Conservation (phyloP, 148 eudicot species). For the Rhododendron simsii region DNA sequence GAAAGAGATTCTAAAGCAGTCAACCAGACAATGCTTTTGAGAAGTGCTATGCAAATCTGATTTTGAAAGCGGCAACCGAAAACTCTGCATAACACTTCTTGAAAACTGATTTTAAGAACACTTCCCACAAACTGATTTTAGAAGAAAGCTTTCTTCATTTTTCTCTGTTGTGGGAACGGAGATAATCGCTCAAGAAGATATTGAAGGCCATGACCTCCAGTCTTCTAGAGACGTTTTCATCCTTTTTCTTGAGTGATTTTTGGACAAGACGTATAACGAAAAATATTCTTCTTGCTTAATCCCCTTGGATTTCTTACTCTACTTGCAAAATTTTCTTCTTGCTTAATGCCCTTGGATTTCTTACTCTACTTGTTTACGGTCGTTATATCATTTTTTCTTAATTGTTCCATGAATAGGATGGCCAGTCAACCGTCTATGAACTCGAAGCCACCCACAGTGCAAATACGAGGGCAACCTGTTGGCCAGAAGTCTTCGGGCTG, state of each 20-base stretch:
- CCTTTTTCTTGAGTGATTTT: background rate
- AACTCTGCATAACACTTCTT: background rate
- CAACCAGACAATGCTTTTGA: background rate
- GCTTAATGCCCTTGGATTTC: background rate
- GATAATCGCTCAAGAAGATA: background rate
- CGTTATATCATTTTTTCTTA: background rate
- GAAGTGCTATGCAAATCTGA: background rate
- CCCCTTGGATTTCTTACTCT: background rate
- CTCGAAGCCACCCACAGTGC: slow-evolving; percentile 60
- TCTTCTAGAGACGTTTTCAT: background rate
- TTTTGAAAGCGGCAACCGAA: background rate
- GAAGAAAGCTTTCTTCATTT: background rate
- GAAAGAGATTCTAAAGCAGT: background rate
- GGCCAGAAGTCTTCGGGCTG: slow-evolving; percentile 51
- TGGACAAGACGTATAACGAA: background rate
- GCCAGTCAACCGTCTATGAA: slow-evolving; percentile 63
- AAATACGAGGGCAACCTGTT: slow-evolving; percentile 69
- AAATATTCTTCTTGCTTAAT: background rate
- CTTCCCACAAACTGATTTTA: background rate
- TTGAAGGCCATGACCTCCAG: background rate
- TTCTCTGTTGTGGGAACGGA: background rate
- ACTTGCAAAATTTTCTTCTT: background rate
- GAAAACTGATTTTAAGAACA: background rate
- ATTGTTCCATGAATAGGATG: slow-evolving; percentile 33
- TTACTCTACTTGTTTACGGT: background rate